Evolutionary conservation across 345 rosid genomes (phyloP), one percentile per base, ranked within the genome.

Genomic region (Salix caprea): DNA sequence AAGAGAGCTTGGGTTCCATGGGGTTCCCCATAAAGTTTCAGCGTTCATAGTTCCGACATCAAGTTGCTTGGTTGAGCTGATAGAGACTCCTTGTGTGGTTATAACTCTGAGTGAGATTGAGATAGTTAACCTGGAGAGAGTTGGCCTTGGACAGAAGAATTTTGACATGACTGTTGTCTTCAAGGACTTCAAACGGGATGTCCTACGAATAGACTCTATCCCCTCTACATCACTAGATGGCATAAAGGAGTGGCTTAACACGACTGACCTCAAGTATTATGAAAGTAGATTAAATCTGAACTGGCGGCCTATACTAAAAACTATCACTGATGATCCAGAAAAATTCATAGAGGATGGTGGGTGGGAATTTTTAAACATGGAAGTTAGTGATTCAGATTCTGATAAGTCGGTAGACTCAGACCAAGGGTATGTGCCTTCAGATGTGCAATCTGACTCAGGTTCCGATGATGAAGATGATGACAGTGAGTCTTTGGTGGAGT

Each of bases 121-220:
- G 91, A 93, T 96, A 74, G 98, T 91, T 75, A 96, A 93, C 78
- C 91, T 96, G 66, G 99, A 96, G 84, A 91, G 99, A 81, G 94
- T 93, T 76, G 94, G 96, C 66, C 91, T 96, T 64, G 98, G 94
- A 34, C 91, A 90, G 87, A 93, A 93, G 87, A 90, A 92, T 84
- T 93, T 96, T 77, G 99, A 96, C 77, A 89, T 96, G 97, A 89
- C 97, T 46, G 80, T 93, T 34, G 89, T 93, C 66, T 93, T 96
- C 81, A 93, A 93, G 90, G 98, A 96, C 81, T 96, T 96, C 89
- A 93, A 93, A 81, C 80, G 83, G 74, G 99, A 96, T 69, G 97
- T 96, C 14, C 87, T 93, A 7, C 84, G 97, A 77, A 90, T 96
- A 50, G 97, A 92, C 77, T 92, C 97, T 7, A 84, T 96, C 67